Base-by-base conservation (phyloP, 1,139 yeast species). In the Yarrowia galli region DNA sequence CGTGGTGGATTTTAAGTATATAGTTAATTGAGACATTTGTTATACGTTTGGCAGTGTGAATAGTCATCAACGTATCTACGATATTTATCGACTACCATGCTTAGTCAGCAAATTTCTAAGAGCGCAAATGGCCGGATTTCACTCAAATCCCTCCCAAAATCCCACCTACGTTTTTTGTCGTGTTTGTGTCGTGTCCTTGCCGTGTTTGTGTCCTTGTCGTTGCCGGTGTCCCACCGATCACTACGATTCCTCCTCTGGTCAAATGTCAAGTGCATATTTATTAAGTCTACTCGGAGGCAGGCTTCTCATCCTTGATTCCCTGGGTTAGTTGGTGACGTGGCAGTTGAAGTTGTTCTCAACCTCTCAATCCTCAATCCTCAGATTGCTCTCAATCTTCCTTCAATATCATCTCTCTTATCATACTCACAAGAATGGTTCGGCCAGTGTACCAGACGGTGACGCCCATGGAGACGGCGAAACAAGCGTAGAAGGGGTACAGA, bases 401-500 rank as follows among this genome's bases (percentile, higher is more conserved):
- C 23, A 35, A 51, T 35, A 13, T 23, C 45, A 9, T 40, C 18
- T 16, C 7, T 7, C 10, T 16, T 10, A 9, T 18, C 9, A 43
- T 45, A 70, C 73, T 68, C 70, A 72, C 74, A 51, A 66, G 67
- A 67, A 73, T 67, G 65, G 97, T 96, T 83, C 96, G 89, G 74
- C 89, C 95, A 68, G 89, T 79, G 85, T 89, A 91, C 83, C 80
- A 86, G 73, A 89, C 81, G 74, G 96, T 91, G 72, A 85, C 84
- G 69, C 92, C 85, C 71, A 79, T 77, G 74, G 92, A 83, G 71
- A 89, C 84, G 71, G 93, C 83, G 83, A 92, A 90, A 73, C 91
- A 83, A 73, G 92, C 96, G 84, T 87, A 91, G 87, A 89, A 93
- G 79, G 98, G 98, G 82, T 89, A 91, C 74, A 92, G 85, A 79